These are phyloP conservation scores for Suillus americanus DNA, from an alignment of 768 basidiomycete species.

Conservation along the genomic window DNA sequence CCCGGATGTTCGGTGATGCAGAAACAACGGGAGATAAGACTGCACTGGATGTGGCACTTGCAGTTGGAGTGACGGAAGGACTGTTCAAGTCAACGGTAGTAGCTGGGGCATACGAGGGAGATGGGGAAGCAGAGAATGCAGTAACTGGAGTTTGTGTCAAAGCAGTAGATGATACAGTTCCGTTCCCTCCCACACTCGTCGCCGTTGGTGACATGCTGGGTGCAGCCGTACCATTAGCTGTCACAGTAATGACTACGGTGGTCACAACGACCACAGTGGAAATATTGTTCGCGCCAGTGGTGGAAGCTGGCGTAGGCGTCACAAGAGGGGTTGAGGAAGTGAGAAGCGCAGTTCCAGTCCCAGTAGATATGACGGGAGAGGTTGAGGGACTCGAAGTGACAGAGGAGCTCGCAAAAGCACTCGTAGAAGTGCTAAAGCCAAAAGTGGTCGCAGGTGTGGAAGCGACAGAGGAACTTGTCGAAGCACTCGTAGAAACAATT, in stretches of 20 bases:
- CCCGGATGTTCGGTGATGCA: background rate
- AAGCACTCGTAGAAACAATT: background rate
- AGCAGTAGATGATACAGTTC: background rate
- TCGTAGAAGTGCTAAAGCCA: background rate
- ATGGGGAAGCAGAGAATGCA: background rate
- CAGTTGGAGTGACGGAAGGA: background rate
- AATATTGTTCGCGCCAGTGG: slow-evolving; percentile 4
- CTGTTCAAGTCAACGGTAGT: slow-evolving; percentile 13
- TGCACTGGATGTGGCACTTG: background rate
- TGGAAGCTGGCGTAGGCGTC: slow-evolving; percentile 3
- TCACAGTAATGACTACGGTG: slow-evolving; percentile 10
- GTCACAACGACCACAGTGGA: slow-evolving; percentile 10
- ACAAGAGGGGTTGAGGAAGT: background rate
- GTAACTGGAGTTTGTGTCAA: background rate
- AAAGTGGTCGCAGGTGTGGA: background rate
- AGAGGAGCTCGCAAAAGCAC: background rate
- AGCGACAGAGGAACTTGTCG: too few relatives aligned
- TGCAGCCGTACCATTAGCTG: slow-evolving; percentile 1
- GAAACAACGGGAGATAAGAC: background rate
- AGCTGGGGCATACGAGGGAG: slow-evolving; percentile 3
- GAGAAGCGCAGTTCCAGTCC: background rate
- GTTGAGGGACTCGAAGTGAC: background rate
- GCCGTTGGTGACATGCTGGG: background rate
- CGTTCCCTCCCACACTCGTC: background rate
- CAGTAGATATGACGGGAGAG: background rate